Evolutionary conservation across 23 red algal genomes (phyloP).

Genomic region (Agarophyton chilense): DNA sequence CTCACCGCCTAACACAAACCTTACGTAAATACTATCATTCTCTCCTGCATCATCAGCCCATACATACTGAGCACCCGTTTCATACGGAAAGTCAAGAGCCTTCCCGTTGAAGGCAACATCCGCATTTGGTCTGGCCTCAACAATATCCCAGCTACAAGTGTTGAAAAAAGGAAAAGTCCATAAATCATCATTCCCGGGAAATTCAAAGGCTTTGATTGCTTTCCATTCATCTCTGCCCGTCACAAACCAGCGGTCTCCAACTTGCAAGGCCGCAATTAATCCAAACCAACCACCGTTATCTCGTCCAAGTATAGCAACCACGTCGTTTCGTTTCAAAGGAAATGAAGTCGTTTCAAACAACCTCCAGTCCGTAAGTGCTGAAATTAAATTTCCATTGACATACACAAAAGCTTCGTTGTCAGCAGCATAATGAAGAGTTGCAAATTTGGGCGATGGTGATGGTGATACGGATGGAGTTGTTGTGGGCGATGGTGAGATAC

Average conservation of each 20-base stretch:
- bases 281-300: conserved; percentile 36
- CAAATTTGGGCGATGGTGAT: conserved; percentile 3
- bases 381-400: conserved; percentile 35
- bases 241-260: conserved; percentile 1
- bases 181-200: conserved; percentile 24
- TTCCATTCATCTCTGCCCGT: conserved; percentile 45
- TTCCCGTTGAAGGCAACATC: conserved; percentile 12
- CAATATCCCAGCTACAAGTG: conserved; percentile 4
- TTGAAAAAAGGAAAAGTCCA: conserved; percentile 29
- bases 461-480: conserved; percentile 13
- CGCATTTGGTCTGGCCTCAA: conserved; percentile 19
- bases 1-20: conserved; percentile 20
- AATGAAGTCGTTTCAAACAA: conserved; percentile 11
- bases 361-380: conserved; percentile 7
- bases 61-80: conserved; percentile 28
- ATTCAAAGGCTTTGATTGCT: conserved; percentile 14
- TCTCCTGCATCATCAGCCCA: conserved; percentile 31
- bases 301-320: conserved; percentile 21
- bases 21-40: conserved; percentile 26
- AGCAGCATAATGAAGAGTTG: conserved; percentile 22
- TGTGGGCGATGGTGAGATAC: not conserved
- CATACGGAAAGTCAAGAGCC: conserved; percentile 3
- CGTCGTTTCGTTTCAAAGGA: conserved; percentile 9
- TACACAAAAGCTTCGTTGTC: conserved; percentile 22
- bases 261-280: conserved; percentile 19